Evolutionary conservation across 495 filamentous ascomycete species (phyloP), one percentile per base, ranked within the genome.

Genomic region (Pyronema domesticum): DNA sequence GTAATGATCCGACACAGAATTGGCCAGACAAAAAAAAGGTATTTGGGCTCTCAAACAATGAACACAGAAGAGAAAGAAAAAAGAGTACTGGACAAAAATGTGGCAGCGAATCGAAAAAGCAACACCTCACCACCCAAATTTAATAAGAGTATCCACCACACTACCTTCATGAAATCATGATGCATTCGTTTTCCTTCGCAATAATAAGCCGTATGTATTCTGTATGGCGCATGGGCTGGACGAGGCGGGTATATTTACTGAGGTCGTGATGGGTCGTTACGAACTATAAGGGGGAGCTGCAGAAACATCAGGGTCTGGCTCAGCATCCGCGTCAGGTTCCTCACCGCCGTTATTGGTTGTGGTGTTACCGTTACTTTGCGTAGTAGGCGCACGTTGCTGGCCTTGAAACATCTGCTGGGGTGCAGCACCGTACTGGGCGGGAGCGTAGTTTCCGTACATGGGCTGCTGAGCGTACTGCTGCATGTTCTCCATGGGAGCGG

Each of bases 401-500:
- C 57, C 43, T 50, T 55, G 43, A 39, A 54, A 64, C 52, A 64
- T 63, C 19, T 59, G 55, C 13, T 64, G 61, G 47, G 60, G 60
- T 14, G 55, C 51, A 53, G 57, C 61, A 11, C 59, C 37, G 42
- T 62, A 62, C 17, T 55, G 42, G 17, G 60, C 46, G 15, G 56
- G 58, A 18, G 58, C 36, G 42, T 64, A 64, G 13, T 54, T 44
- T n/a, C 54, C 37, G 50, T 64, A 64, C 45, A 64, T 60, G n/a
- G 60, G 59, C 23, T 62, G 51, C 46, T 62, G 61, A 14, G 55
- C 45, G 17, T 64, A 63, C 37, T 64, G 63, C 43, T 60, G 62
- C 54, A 64, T 60, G 53, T 55, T 50, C 35, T 64, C 62, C 60
- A 64, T 64, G 37, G 61, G 51, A 39, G 62, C 61, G 48, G 61